Evolutionary conservation across 306 rosid species (phyloP).

Genomic region (Hylodesmum podocarpum): DNA sequence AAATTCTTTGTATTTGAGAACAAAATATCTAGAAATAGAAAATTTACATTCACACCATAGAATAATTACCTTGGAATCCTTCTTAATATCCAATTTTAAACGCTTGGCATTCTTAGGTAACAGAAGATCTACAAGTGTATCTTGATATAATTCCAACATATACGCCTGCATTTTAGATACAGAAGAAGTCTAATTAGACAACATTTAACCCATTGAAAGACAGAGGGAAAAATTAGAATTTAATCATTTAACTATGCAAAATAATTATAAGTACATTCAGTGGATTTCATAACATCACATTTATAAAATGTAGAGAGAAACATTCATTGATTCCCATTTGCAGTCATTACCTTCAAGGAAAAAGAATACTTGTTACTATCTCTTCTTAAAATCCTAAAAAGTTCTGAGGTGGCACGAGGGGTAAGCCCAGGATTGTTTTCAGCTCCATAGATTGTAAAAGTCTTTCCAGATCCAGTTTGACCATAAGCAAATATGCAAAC

Average conservation of each 20-base stretch:
- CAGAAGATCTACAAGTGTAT: conserved; percentile 87
- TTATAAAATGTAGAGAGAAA: not conserved
- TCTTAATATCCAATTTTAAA: conserved; percentile 76
- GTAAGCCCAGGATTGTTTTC: conserved; percentile 81
- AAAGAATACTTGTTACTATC: conserved; percentile 76
- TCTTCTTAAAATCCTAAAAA: conserved; percentile 67
- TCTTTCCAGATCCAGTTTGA: conserved; percentile 96
- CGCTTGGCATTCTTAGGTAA: conserved; percentile 76
- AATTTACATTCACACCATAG: not conserved
- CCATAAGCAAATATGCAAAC: conserved; percentile 96
- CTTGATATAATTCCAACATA: conserved; percentile 94
- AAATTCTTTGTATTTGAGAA: not conserved
- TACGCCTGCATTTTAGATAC: conserved; percentile 63
- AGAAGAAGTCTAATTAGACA: conserved; percentile 4
- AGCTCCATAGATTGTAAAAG: conserved; percentile 84
- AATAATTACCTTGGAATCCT: conserved; percentile 78
- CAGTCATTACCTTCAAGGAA: conserved; percentile 67
- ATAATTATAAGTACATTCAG: not conserved
- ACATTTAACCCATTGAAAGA: not conserved
- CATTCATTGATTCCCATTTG: not conserved
- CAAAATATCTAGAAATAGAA: not conserved
- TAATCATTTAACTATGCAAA: not conserved
- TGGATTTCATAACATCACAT: not conserved
- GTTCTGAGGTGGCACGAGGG: conserved; percentile 75
- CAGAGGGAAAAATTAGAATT: not conserved